Evolutionary conservation across 2,329 filamentous ascomycete species (phyloP), one percentile per base, ranked within the genome.

Genomic region (Thelonectria olida): DNA sequence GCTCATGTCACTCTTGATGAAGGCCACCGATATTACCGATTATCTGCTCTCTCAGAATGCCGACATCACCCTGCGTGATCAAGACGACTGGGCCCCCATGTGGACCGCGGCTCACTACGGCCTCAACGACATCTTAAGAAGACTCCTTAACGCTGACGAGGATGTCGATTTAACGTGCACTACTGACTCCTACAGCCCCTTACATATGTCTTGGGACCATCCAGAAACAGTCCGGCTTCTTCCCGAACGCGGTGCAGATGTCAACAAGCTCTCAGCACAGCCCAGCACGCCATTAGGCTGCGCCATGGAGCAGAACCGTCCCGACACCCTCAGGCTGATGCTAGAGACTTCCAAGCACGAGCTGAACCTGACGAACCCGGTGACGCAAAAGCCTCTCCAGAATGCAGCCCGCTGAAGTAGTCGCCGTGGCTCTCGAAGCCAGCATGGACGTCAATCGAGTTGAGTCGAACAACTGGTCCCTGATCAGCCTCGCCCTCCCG

Each of bases 391-490:
- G 9, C 36, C 38, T 7, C 7, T 62, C 15, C 8, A 10, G 1
- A 4, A 20, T 5, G 60, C 55, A 1, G 50, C 59, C 7, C 22
- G 10, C 22, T 3, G 58, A 39, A 1, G 27, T 27, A 2, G 38
- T 64, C 4, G 38, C 15, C 7, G 6, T 10, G 22, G 17, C 62
- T 1, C 45, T 64, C 1, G 58, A 64, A 19, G 62, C 49, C 13
- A 54, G 62, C 0, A 54, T 34, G 2, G 44, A 58, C 9, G 62
- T 64, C 8, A 54, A 59, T 2, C 53, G 27, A 4, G 25, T 28
- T 0, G 39, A 62, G 13, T 23, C 22, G 2, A 23, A 54, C 1
- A 60, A 55, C n/a, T 44, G 41, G 10, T 25, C 60, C 2, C 39
- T 62, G 2, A 31, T 36, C 3, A 31, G 17, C 1, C 27, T 41